Evolutionary conservation across 805 yeast genomes (phyloP).

Genomic region (Starmerella kuoi): DNA sequence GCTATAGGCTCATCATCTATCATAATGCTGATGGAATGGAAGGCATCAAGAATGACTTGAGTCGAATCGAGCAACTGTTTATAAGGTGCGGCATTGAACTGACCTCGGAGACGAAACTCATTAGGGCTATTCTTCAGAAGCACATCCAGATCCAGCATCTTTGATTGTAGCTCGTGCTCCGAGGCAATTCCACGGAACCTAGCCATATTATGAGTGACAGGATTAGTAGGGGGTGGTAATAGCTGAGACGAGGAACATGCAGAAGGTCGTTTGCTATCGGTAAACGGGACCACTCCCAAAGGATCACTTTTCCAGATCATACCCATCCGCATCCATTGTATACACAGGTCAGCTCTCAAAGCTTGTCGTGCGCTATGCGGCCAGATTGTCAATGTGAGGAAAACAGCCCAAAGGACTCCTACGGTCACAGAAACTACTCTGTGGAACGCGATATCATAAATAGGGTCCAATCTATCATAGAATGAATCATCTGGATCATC

Average conservation of each 20-base stretch:
- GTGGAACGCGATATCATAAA: conserved; percentile 70
- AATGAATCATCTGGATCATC: conserved; percentile 41
- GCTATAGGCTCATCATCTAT: conserved; percentile 50
- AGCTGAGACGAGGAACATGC: background rate
- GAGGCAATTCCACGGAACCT: conserved; percentile 24
- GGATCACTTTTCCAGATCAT: conserved; percentile 72
- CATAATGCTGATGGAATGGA: conserved; percentile 59
- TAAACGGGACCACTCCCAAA: conserved; percentile 28
- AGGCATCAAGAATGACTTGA: conserved; percentile 56
- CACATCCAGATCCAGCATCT: conserved; percentile 48
- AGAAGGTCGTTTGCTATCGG: background rate
- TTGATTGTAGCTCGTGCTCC: conserved; percentile 37
- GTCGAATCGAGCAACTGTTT: conserved; percentile 42
- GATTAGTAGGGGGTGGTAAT: background rate
- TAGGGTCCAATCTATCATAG: conserved; percentile 58
- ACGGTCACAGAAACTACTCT: conserved; percentile 57
- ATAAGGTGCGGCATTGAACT: conserved; percentile 47
- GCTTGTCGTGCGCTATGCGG: conserved; percentile 69
- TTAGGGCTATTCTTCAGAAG: conserved; percentile 59
- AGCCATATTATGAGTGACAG: background rate
- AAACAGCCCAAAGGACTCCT: conserved; percentile 68
- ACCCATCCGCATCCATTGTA: conserved; percentile 71
- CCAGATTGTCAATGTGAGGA: conserved; percentile 50
- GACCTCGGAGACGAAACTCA: conserved; percentile 64
- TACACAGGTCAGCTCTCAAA: conserved; percentile 49